phyloP scores from a whole-genome alignment of 371 early-diverging fungal genomes.

The Mortierella sp. region DNA sequence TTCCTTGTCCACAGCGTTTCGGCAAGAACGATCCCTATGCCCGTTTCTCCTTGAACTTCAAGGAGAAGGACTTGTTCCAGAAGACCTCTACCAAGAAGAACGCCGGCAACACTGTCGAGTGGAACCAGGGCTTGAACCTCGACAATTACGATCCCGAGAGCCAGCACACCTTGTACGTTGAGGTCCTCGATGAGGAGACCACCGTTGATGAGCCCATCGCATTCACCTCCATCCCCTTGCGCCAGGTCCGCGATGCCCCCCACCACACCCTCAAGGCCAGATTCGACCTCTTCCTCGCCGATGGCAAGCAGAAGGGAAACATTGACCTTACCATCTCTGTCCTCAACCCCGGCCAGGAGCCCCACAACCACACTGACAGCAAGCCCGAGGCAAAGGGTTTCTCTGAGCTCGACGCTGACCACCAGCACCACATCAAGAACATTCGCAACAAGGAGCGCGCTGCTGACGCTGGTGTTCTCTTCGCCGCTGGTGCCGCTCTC shows the following conservation, averaged over 20 bases:
- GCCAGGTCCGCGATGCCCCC: slow-evolving; percentile 4
- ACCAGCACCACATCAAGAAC: background rate
- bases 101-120: slow-evolving; percentile 19
- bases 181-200: slow-evolving; percentile 61
- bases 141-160: background rate
- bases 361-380: background rate
- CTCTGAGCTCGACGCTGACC: background rate
- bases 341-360: background rate
- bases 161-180: slow-evolving; percentile 58
- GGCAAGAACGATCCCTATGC: slow-evolving; percentile 14
- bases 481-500: slow-evolving; percentile 36
- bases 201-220: slow-evolving; percentile 60
- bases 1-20: background rate
- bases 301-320: slow-evolving; percentile 20
- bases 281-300: slow-evolving; percentile 8
- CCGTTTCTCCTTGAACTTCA: slow-evolving; percentile 2
- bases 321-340: slow-evolving; percentile 13
- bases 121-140: slow-evolving; percentile 19
- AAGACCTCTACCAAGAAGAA: slow-evolving; percentile 22
- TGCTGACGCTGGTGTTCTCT: background rate
- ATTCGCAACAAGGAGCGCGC: background rate
- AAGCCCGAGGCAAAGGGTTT: background rate
- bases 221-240: slow-evolving; percentile 65
- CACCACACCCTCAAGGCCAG: slow-evolving; percentile 8
- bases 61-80: slow-evolving; percentile 2